phyloP scores from a whole-genome alignment of 306 rosid species.

The Lathyrus sativus region DNA sequence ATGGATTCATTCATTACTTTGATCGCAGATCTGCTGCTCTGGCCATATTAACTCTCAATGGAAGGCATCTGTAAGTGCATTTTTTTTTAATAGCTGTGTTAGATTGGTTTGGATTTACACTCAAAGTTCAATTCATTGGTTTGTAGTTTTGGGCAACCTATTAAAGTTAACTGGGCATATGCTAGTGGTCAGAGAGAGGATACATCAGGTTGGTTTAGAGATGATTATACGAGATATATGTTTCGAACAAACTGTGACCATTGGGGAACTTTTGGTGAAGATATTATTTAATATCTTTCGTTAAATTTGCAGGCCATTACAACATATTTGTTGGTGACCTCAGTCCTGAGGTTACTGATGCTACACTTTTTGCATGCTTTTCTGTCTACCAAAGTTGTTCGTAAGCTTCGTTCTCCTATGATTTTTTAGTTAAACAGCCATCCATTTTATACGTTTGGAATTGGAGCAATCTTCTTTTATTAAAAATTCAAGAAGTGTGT shows the following conservation, averaged over 20 bases:
- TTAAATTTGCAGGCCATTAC: slow-evolving; percentile 76
- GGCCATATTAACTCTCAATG: slow-evolving; percentile 89
- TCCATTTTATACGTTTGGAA: slow-evolving; percentile 17
- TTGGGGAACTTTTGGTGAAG: slow-evolving; percentile 18
- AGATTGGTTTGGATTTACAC: slow-evolving; percentile 31
- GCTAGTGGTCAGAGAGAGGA: slow-evolving; percentile 99
- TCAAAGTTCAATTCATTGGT: slow-evolving; percentile 34
- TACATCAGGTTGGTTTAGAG: slow-evolving; percentile 73
- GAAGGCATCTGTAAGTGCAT: slow-evolving; percentile 87
- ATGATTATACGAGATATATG: slow-evolving; percentile 1
- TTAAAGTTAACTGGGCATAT: slow-evolving; percentile 98
- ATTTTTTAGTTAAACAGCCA: neutral
- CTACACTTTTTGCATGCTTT: slow-evolving; percentile 92
- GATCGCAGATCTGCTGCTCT: slow-evolving; percentile 97
- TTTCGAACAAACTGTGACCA: neutral
- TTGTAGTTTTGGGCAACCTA: slow-evolving; percentile 96
- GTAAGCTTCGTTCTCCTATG: slow-evolving; percentile 65
- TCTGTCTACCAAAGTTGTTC: slow-evolving; percentile 93
- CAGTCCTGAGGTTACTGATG: slow-evolving; percentile 98
- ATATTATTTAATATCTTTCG: slow-evolving; percentile 20
- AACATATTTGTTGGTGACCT: slow-evolving; percentile 98
- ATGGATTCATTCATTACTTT: slow-evolving; percentile 91
- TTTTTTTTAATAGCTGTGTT: neutral
- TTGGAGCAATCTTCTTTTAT: slow-evolving; percentile 15
- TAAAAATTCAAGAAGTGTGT: neutral